Percentiles rank a stretch among this genome's conserved stretches.
These are phyloP conservation scores for Nicotiana undulata DNA, from an alignment of 257 asterid genomes.

Conservation along the genomic window DNA sequence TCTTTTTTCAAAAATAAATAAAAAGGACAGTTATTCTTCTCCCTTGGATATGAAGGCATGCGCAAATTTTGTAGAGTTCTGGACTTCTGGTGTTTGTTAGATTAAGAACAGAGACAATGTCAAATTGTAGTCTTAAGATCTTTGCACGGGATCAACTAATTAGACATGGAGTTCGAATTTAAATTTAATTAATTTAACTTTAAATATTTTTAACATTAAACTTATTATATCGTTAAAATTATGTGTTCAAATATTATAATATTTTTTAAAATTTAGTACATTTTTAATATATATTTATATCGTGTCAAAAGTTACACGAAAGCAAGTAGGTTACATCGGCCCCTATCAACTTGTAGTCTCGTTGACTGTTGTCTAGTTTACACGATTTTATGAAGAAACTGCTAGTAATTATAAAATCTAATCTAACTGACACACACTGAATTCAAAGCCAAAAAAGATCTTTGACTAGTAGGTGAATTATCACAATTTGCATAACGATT, in stretches of 20 bases:
- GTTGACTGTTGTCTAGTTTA: not conserved
- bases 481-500: not conserved
- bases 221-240: too few species aligned
- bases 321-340: too few species aligned
- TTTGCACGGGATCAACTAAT: not conserved
- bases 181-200: too few species aligned
- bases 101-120: not conserved
- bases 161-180: too few species aligned
- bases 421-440: not conserved
- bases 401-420: not conserved
- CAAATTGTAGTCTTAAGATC: not conserved
- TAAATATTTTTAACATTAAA: too few species aligned
- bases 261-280: too few species aligned
- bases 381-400: not conserved
- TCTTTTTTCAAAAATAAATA: too few species aligned
- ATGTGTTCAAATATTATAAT: too few species aligned
- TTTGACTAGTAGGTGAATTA: not conserved
- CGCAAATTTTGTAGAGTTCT: not conserved
- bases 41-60: not conserved
- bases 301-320: too few species aligned
- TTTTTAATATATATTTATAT: too few species aligned
- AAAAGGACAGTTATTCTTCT: too few species aligned
- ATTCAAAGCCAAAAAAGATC: not conserved
- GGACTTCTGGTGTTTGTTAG: not conserved
- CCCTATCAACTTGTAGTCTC: not conserved